Base-by-base conservation (phyloP, 305 asterid species). In the Stenogyne calaminthoides region DNA sequence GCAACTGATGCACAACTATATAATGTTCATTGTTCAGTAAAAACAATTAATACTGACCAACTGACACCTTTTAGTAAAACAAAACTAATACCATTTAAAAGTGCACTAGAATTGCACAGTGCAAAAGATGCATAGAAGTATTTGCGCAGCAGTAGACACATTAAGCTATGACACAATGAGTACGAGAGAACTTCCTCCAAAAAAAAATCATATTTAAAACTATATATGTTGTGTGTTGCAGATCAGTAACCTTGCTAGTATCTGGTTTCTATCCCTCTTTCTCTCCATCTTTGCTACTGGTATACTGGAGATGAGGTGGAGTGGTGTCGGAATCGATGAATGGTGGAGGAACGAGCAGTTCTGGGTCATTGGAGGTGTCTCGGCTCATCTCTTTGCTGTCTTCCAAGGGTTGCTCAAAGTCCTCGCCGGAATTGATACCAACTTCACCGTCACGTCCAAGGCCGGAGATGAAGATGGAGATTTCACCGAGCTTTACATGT, bases 291-390 rank as follows among this genome's bases (percentile, higher is more conserved):
- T 93, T 51, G 98, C 98, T 2, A 93, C 98, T 1, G 98, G 98
- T 77, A 93, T 93, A 20, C 87, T 93, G 27, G 98, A 93, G 75
- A 93, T 93, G 98, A 79, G 98, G 76, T 93, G 98, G 98, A 93
- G 98, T 75, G 98, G 97, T 46, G 98, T 93, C 11, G 91, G 96
- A 79, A 93, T 93, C 27, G 97, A 93, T 14, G 98, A 93, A 84
- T 93, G 98, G 98, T 93, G 98, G 98, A 91, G 98, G 80, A 93
- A 93, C 20, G 98, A 93, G 83, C 98, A 93, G 85, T 93, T 93
- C 79, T 93, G 98, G 97, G 98, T 93, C 80, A 90, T 92, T 18
- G 98, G 97, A 80, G 97, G 98, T 66, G 97, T 92, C 74, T 92
- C 98, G 3, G 80, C 98, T 74, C 98, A 91, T 80, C 83, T 91